Base-by-base conservation (phyloP, 495 filamentous ascomycete species). In the Talaromyces stipitatus region DNA sequence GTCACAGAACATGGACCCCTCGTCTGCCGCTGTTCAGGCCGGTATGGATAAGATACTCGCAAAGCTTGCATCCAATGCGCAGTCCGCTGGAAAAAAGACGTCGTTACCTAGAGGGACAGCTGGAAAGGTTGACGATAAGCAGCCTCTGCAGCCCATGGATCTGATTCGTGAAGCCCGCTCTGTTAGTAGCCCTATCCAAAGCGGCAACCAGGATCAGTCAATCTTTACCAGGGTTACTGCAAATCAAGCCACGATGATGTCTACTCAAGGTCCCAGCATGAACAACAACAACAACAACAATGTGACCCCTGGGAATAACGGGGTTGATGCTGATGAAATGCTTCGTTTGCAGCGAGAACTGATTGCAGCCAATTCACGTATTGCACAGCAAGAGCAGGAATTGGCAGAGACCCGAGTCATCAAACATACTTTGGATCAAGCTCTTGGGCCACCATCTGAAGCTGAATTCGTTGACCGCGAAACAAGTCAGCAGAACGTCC, bases 311-410 rank as follows among this genome's bases (percentile, higher is more conserved):
- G 62, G 69, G 18, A 61, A n/a, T n/a, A n/a, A n/a, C n/a, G n/a
- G n/a, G n/a, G n/a, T 68, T 18, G 75, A 75, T 26, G 64, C 68
- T 10, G 63, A 66, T 7, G 82, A 86, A 57, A 63, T 86, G 47
- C 61, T 73, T 58, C 81, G 80, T 38, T 78, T 95, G 47, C 82
- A 82, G 59, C 74, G 81, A 54, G 87, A 97, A 69, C 79, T 98
- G 12, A 82, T 87, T 55, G 83, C 81, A 60, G 90, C 91, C 22
- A 87, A 89, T 60, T 83, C 81, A 62, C 87, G 85, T 60, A 91
- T 98, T 67, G 86, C 84, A 55, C 78, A 84, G 16, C 87, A 96
- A 69, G 89, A 90, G 59, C 83, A 91, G 57, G 90, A 97, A 69
- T 80, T 97, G 55, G 79, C 86, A 24, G 87, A 92, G 58, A 87